phyloP scores from a whole-genome alignment of 2,329 filamentous ascomycete genomes.

The Arthrocladium fulminans region DNA sequence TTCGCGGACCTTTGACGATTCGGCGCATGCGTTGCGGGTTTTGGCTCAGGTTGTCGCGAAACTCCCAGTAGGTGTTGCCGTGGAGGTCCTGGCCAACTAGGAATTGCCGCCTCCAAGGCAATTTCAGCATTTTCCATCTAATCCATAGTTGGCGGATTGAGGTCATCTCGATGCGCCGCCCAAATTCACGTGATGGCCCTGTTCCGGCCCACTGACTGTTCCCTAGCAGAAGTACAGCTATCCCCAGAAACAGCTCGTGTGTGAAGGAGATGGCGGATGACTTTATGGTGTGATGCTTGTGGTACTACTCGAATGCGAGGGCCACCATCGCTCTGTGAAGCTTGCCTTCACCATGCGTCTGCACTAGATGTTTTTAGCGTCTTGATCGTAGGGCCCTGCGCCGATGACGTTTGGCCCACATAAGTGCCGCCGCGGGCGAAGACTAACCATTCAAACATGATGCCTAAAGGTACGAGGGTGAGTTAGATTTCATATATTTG shows the following conservation, averaged over 20 bases:
- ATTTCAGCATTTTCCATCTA: conserved; percentile 52
- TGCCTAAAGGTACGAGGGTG: neutral
- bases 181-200: neutral
- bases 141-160: conserved; percentile 40
- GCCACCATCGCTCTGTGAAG: no score
- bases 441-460: no score
- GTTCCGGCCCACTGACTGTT: neutral
- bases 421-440: no score
- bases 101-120: conserved; percentile 55
- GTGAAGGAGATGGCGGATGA: neutral
- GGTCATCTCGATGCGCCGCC: neutral
- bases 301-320: no score
- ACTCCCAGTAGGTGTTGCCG: conserved; percentile 61
- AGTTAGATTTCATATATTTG: no score
- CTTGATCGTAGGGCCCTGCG: neutral
- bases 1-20: conserved; percentile 48
- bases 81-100: conserved; percentile 52
- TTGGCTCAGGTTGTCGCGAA: conserved; percentile 43
- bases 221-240: no score
- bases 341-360: neutral
- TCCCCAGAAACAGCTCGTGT: no score
- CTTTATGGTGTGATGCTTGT: neutral
- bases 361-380: neutral
- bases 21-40: conserved; percentile 47
- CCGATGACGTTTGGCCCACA: neutral